Conservation (phyloP, 1,139 yeast species). For the Ogataea hybrid region DNA sequence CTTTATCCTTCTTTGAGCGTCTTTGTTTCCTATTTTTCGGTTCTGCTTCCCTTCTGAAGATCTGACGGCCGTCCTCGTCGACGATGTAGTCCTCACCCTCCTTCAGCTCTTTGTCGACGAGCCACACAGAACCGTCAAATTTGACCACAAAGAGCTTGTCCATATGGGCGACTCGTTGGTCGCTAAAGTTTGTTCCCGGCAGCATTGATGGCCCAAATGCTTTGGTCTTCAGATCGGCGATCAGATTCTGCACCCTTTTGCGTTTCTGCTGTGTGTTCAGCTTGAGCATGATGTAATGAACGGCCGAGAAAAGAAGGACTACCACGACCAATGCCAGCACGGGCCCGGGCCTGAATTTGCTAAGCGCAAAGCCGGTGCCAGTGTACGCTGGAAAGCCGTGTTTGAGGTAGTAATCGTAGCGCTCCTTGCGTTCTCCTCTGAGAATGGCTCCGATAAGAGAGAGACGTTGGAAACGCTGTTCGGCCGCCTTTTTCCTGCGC, state of each 20-base stretch:
- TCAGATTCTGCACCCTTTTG: constrained; percentile 52
- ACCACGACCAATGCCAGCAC: constrained; percentile 50
- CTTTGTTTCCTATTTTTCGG: constrained; percentile 18
- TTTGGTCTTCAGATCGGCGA: constrained; percentile 47
- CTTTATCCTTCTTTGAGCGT: constrained; percentile 18
- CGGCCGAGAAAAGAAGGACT: constrained; percentile 46
- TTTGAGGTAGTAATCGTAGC: constrained; percentile 80
- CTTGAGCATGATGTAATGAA: constrained; percentile 58
- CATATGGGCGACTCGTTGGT: constrained; percentile 38
- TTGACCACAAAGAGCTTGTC: constrained; percentile 66
- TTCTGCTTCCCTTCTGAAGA: constrained; percentile 7
- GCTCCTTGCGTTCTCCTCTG: constrained; percentile 58
- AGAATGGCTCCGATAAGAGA: constrained; percentile 74
- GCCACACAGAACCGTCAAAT: constrained; percentile 65
- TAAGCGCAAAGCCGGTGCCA: constrained; percentile 49
- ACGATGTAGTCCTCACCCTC: constrained; percentile 22
- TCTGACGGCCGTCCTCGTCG: constrained; percentile 20
- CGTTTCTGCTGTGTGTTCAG: constrained; percentile 61
- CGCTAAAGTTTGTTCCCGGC: constrained; percentile 40
- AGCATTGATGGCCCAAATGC: constrained; percentile 46
- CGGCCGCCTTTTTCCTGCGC: constrained; percentile 43
- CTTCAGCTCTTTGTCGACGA: constrained; percentile 47
- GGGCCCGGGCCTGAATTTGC: constrained; percentile 57
- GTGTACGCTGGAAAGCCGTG: constrained; percentile 86
- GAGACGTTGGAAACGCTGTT: constrained; percentile 67